phyloP scores from a whole-genome alignment of 1,284 basidiomycete species.

The Xerocomus amazonicus region DNA sequence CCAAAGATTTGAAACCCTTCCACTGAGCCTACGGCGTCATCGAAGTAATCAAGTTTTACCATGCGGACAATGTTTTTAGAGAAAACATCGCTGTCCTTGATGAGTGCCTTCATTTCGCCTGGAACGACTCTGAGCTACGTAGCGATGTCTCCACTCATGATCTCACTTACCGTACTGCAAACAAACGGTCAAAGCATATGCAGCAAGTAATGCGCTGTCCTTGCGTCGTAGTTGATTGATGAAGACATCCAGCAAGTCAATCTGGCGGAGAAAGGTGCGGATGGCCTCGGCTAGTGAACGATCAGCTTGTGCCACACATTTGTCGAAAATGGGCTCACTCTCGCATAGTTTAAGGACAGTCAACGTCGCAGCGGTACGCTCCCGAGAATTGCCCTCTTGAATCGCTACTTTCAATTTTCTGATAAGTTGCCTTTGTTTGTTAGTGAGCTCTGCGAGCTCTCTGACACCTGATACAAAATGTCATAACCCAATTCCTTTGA shows the following conservation, averaged over 20 bases:
- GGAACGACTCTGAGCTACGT: neutral
- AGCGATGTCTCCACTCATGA: neutral
- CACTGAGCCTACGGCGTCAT: conserved; percentile 21
- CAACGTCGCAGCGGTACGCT: neutral
- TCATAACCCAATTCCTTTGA: neutral
- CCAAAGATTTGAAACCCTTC: conserved; percentile 27
- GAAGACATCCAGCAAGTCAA: conserved; percentile 1
- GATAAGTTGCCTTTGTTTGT: neutral
- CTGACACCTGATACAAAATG: neutral
- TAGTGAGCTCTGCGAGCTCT: neutral
- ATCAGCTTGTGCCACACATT: neutral
- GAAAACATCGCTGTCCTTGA: conserved; percentile 5
- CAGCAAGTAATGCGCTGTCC: neutral
- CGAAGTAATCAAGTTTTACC: conserved; percentile 22
- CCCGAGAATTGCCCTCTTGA: neutral
- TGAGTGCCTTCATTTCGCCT: conserved; percentile 16
- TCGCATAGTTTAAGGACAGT: neutral
- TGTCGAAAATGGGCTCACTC: neutral
- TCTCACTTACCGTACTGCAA: conserved; percentile 12
- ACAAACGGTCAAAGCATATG: conserved; percentile 12
- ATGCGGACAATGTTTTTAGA: conserved; percentile 18
- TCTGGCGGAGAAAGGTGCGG: neutral
- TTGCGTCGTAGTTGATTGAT: conserved; percentile 8
- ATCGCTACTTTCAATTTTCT: neutral
- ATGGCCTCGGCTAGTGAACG: neutral